Base-by-base conservation (phyloP, 148 eudicot genomes). In the Rhododendron molle region DNA sequence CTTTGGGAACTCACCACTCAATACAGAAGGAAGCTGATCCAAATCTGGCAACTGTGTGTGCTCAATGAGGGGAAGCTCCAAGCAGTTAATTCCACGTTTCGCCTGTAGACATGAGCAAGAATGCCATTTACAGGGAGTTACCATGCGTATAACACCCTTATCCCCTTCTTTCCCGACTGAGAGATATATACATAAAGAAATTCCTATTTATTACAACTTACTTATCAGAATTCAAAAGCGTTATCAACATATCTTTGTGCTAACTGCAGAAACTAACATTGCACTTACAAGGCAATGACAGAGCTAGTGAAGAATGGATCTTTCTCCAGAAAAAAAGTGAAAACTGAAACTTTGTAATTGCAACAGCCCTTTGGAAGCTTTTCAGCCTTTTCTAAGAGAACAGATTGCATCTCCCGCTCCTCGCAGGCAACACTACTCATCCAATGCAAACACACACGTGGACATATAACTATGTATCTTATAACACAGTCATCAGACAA, bases 61-160 rank as follows among this genome's bases (percentile, higher is more conserved):
- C 89, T 94, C 93, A 85, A 97, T 93, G 47, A 97, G 98, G 86
- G 99, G 99, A 79, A 95, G 92, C 92, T 97, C 99, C 90, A 97
- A 88, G 87, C 94, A 92, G 65, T 84, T 44, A 84, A 95, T 88
- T 44, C 94, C 95, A 83, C 89, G 93, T 86, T 92, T 90, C 2
- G 86, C 95, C 99, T 97, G 91, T 86, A 86, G 1, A 23, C 49
- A 62, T n/a, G 15, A 14, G 60, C 18, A 54, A 80, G 65, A 74
- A 76, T 26, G 16, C 13, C 32, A 77, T 12, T 21, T 40, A 73
- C 52, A 44, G 28, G 15, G 23, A 85, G 15, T 23, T 34, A 52
- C 62, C 74, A 20, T 8, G 20, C 40, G 40, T 80, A 23, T 34
- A 20, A 36, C 36, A 32, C 34, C 13, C 44, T 5, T 7, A 44